Percentiles rank a stretch among this genome's conserved stretches.
phyloP scores from a whole-genome alignment of 176 grass and related monocot genomes.

The Eragrostis curvula region DNA sequence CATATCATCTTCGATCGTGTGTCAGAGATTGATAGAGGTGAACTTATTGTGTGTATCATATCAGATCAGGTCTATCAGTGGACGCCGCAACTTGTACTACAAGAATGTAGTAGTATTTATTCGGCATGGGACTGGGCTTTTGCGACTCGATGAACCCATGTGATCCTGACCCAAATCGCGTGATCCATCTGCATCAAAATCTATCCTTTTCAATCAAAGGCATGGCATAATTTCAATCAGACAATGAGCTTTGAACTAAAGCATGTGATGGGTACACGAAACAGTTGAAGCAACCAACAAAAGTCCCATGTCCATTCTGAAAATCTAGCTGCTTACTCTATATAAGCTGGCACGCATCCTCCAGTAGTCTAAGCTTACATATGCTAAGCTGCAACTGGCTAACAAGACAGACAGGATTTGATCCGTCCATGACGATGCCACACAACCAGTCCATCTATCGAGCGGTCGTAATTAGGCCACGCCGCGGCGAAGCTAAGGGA shows the following conservation, averaged over 20 bases:
- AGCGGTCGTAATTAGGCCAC: neutral
- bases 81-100: neutral
- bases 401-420: neutral
- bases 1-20: no score
- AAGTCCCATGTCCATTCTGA: neutral
- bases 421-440: neutral
- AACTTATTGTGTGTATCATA: no score
- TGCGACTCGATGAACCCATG: neutral
- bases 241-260: neutral
- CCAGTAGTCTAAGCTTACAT: neutral
- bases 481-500: neutral
- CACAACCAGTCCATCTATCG: neutral
- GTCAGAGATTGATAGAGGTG: no score
- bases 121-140: neutral
- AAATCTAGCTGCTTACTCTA: neutral
- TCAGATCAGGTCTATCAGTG: neutral
- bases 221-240: conserved; percentile 28
- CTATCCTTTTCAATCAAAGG: conserved; percentile 33
- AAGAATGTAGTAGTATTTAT: neutral
- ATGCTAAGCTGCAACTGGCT: neutral
- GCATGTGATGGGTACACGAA: neutral
- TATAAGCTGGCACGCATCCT: no score
- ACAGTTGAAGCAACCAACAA: neutral
- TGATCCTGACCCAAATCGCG: neutral
- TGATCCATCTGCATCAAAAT: conserved; percentile 30